These are phyloP conservation scores for Coleophoma eucalyptorum DNA, from an alignment of 2,329 filamentous ascomycete genomes.

Conservation along the genomic window DNA sequence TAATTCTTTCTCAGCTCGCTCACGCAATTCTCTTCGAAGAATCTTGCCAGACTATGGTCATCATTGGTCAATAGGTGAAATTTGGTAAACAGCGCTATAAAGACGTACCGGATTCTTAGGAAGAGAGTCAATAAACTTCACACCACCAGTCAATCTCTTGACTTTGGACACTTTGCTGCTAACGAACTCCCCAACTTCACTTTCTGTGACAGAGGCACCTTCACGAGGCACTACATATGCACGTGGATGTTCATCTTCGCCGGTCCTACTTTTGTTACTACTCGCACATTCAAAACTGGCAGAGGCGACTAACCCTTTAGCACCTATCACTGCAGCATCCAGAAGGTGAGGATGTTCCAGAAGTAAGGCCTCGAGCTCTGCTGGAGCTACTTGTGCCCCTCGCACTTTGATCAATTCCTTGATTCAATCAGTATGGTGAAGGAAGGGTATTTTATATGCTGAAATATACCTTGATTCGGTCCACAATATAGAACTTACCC, in stretches of 20 bases:
- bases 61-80: too few species aligned
- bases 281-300: neutral
- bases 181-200: conserved; percentile 52
- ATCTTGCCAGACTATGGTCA: too few species aligned
- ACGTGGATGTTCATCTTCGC: conserved; percentile 53
- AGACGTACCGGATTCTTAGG: conserved; percentile 41
- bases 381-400: conserved; percentile 35
- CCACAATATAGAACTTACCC: conserved; percentile 62
- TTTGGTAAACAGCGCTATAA: too few species aligned
- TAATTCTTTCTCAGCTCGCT: too few species aligned
- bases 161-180: conserved; percentile 56
- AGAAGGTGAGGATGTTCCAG: conserved; percentile 33
- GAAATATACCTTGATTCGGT: conserved; percentile 53
- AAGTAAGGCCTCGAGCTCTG: conserved; percentile 32
- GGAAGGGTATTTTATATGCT: too few species aligned
- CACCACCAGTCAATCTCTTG: conserved; percentile 64
- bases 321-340: conserved; percentile 57
- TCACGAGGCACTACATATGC: conserved; percentile 46
- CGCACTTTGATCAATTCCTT: conserved; percentile 47
- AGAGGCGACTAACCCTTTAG: conserved; percentile 27
- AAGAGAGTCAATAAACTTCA: conserved; percentile 62
- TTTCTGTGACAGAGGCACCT: conserved; percentile 37
- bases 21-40: too few species aligned
- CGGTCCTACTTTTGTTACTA: conserved; percentile 25
- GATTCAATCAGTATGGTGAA: neutral